Percentiles rank a stretch among this genome's conserved stretches.
Evolutionary conservation across 2,329 filamentous ascomycete genomes (phyloP).

Genomic region (Fusarium sp.): DNA sequence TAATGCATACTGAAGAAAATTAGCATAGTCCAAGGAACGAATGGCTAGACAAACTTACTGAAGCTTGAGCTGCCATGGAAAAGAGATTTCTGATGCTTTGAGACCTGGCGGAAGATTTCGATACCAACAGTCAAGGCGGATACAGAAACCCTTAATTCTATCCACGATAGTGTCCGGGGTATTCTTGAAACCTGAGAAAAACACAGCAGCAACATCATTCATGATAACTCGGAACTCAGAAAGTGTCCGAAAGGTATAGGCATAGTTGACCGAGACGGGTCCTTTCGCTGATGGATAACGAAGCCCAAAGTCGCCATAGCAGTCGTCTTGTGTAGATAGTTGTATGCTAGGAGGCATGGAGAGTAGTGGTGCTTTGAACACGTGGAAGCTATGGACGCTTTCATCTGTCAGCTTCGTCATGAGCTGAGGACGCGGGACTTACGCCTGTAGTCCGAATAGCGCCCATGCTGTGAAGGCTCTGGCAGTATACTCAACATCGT

Average conservation of each 20-base stretch:
- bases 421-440: accelerated
- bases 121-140: neutral
- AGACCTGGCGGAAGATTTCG: neutral
- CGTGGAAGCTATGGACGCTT: neutral
- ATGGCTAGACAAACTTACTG: neutral
- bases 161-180: accelerated
- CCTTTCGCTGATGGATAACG: neutral
- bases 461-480: neutral
- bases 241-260: neutral
- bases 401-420: accelerated
- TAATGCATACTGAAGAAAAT: neutral
- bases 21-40: too few species aligned
- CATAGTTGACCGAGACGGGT: neutral
- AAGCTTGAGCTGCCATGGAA: neutral
- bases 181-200: neutral
- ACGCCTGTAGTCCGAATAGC: neutral
- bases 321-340: accelerated
- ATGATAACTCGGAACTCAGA: neutral
- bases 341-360: neutral
- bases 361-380: neutral
- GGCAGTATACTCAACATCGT: neutral
- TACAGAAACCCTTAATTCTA: neutral
- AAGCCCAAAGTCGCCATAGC: neutral
- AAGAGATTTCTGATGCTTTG: neutral
- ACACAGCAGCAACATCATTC: neutral